These are phyloP conservation scores for Mycena haematopus DNA, from an alignment of 768 basidiomycete species.

Conservation along the genomic window DNA sequence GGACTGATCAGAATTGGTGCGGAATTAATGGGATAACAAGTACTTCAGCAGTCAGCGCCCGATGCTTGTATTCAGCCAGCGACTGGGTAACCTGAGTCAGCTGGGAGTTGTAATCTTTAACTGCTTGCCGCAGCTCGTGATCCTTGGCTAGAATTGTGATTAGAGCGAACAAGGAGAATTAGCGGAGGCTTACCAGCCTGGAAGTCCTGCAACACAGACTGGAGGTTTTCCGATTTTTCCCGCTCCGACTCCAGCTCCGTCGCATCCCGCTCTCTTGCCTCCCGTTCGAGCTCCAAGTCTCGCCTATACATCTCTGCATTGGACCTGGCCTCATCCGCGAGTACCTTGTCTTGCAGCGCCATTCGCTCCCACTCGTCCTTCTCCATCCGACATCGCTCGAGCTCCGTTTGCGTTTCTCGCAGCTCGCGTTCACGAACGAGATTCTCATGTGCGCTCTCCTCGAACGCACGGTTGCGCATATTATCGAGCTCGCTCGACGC, in stretches of 20 bases:
- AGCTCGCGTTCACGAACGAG: constrained; percentile 79
- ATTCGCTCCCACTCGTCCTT: constrained; percentile 64
- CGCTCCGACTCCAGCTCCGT: constrained; percentile 68
- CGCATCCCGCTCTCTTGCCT: constrained; percentile 59
- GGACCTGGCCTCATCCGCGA: constrained; percentile 73
- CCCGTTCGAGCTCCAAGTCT: constrained; percentile 71
- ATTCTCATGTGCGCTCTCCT: constrained; percentile 75
- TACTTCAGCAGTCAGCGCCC: constrained; percentile 89
- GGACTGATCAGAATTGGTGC: constrained; percentile 7
- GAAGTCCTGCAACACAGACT: constrained; percentile 95
- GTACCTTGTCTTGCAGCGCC: constrained; percentile 65
- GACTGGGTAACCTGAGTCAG: constrained; percentile 72
- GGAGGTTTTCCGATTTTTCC: constrained; percentile 82
- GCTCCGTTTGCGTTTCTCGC: constrained; percentile 81
- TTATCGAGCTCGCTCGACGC: constrained; percentile 72
- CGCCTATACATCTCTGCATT: constrained; percentile 60
- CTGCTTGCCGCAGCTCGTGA: constrained; percentile 84
- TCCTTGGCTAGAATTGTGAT: constrained; percentile 74
- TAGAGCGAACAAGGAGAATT: constrained; percentile 11
- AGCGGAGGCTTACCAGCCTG: constrained; percentile 72
- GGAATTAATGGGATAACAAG: constrained; percentile 27
- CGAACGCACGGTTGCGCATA: constrained; percentile 66
- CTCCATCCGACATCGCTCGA: constrained; percentile 87
- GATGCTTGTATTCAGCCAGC: constrained; percentile 89
- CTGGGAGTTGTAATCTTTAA: constrained; percentile 82